Conservation (phyloP, 2,329 filamentous ascomycete genomes). For the Nigrospora oryzae region DNA sequence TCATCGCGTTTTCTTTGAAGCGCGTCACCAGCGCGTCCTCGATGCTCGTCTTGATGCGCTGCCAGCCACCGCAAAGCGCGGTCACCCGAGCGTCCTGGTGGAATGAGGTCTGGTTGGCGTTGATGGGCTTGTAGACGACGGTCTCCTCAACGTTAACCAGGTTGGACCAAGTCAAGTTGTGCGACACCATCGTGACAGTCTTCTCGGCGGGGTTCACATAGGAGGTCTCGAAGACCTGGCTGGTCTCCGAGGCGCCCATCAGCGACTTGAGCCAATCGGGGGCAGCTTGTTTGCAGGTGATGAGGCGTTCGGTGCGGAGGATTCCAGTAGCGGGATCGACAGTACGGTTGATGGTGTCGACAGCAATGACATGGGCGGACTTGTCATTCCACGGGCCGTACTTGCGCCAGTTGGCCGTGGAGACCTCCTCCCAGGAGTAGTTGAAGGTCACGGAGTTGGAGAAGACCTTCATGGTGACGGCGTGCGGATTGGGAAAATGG, state of each 20-base stretch:
- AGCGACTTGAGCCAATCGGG: constrained; percentile 76
- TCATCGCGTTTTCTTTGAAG: constrained; percentile 85
- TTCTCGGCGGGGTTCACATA: constrained; percentile 80
- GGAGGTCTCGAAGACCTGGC: constrained; percentile 88
- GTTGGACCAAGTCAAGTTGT: constrained; percentile 89
- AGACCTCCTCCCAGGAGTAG: constrained; percentile 98
- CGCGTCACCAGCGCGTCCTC: constrained; percentile 84
- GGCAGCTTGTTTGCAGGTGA: constrained; percentile 53
- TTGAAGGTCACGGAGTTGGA: constrained; percentile 83
- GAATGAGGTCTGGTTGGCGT: constrained; percentile 63
- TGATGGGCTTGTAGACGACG: constrained; percentile 68
- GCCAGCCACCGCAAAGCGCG: constrained; percentile 91
- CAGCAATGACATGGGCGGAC: constrained; percentile 90
- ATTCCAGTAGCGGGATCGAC: constrained; percentile 50
- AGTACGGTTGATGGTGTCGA: constrained; percentile 76
- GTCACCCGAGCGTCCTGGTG: constrained; percentile 87
- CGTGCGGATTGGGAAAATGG: background rate
- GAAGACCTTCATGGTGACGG: constrained; percentile 79
- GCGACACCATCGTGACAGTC: constrained; percentile 93
- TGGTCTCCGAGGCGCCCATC: constrained; percentile 71
- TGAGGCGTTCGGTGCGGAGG: constrained; percentile 53
- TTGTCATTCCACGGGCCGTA: constrained; percentile 99
- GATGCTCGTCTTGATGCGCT: constrained; percentile 92
- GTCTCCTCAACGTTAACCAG: constrained; percentile 89
- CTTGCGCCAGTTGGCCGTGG: constrained; percentile 95